phyloP scores from a whole-genome alignment of 495 filamentous ascomycete genomes.

The Clavariopsis aquatica region DNA sequence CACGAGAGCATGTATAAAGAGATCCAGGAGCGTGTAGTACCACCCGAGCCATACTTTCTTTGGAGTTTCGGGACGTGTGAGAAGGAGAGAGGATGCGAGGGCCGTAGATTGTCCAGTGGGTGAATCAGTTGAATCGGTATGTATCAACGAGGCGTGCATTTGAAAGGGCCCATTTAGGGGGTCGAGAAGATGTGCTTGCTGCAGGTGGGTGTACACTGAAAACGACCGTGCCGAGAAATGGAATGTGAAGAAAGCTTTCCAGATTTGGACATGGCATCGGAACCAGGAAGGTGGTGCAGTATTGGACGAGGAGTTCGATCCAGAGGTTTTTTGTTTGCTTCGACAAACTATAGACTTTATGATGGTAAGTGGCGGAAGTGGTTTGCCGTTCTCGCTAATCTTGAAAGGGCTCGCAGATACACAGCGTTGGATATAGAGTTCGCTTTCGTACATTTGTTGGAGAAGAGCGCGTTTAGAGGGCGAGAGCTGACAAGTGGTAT shows the following conservation, averaged over 20 bases:
- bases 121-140: constrained; percentile 9
- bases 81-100: constrained; percentile 8
- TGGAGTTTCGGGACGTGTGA: neutral
- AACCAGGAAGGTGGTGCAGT: neutral
- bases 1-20: constrained; percentile 25
- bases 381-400: neutral
- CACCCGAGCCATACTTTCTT: constrained; percentile 11
- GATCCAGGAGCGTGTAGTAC: constrained; percentile 13
- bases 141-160: constrained; percentile 1
- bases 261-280: constrained; percentile 4
- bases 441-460: neutral
- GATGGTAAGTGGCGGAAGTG: neutral
- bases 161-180: constrained; percentile 16
- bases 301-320: neutral
- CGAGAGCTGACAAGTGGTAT: neutral
- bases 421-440: constrained; percentile 11
- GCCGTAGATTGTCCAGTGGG: neutral
- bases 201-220: constrained; percentile 15
- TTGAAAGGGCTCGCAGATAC: neutral
- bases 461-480: neutral
- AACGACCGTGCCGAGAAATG: constrained; percentile 10
- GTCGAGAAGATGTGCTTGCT: constrained; percentile 4
- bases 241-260: constrained; percentile 16
- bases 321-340: neutral
- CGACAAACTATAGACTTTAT: neutral